A percentile compares a stretch with the other conserved stretches of the same genome.
These are phyloP conservation scores for Xylaria sp. DNA, from an alignment of 495 filamentous ascomycete species.

Conservation along the genomic window DNA sequence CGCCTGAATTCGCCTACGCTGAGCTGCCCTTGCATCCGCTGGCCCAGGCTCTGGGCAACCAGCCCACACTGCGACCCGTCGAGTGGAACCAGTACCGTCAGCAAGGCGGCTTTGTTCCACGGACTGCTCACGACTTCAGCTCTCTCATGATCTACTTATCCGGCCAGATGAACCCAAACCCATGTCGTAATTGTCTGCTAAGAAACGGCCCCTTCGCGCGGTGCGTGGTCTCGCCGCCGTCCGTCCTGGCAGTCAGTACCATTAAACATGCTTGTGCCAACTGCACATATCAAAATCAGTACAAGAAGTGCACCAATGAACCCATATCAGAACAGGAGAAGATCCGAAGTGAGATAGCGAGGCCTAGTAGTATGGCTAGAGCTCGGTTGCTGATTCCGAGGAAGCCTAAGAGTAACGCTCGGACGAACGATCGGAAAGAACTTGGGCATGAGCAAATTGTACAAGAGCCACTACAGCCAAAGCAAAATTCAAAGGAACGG, in stretches of 20 bases:
- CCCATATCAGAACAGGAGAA: constrained; percentile 33
- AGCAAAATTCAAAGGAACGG: background rate
- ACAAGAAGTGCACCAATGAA: constrained; percentile 35
- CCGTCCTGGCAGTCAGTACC: constrained; percentile 29
- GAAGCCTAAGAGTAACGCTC: constrained; percentile 23
- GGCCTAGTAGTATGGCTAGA: constrained; percentile 12
- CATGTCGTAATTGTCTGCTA: constrained; percentile 36
- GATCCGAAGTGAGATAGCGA: constrained; percentile 29
- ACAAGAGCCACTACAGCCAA: background rate
- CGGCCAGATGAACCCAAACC: constrained; percentile 37
- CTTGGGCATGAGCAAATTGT: background rate
- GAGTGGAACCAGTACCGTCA: constrained; percentile 39
- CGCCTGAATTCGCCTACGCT: constrained; percentile 22
- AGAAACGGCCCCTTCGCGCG: constrained; percentile 35
- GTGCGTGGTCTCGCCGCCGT: constrained; percentile 34
- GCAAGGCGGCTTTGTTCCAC: constrained; percentile 31
- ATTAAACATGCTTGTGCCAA: constrained; percentile 39
- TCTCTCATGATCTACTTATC: constrained; percentile 42
- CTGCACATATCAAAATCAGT: constrained; percentile 39
- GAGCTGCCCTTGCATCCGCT: constrained; percentile 31
- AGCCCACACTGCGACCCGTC: constrained; percentile 31
- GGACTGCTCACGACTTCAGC: constrained; percentile 33
- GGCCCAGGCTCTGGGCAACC: constrained; percentile 28
- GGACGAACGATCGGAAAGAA: background rate
- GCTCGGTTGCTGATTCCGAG: constrained; percentile 18